A percentile compares a stretch with the other conserved stretches of the same genome.
phyloP scores from a whole-genome alignment of 148 eudicot genomes.

The Rhododendron molle region DNA sequence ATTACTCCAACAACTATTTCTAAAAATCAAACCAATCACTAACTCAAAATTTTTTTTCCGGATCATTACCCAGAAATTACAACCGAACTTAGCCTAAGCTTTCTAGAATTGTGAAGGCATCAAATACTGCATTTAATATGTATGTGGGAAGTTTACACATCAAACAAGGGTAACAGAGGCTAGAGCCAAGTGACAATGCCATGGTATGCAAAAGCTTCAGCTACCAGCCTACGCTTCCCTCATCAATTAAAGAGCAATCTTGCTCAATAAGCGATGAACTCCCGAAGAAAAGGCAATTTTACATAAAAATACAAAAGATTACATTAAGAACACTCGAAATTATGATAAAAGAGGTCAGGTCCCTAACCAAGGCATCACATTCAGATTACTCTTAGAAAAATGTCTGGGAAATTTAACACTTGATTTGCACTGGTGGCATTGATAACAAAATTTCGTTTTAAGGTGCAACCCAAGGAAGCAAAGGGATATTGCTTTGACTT shows the following conservation, averaged over 20 bases:
- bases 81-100: too few relatives aligned
- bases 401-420: not conserved
- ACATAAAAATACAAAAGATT: not conserved
- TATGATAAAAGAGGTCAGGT: not conserved
- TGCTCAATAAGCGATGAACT: not conserved
- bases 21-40: too few relatives aligned
- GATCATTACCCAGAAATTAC: too few relatives aligned
- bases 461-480: not conserved
- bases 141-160: not conserved
- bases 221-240: not conserved
- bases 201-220: not conserved
- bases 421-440: not conserved
- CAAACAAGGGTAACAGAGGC: not conserved
- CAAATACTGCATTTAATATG: not conserved
- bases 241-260: not conserved
- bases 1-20: too few relatives aligned
- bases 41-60: too few relatives aligned
- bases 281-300: not conserved
- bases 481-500: not conserved
- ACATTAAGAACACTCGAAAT: not conserved
- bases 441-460: not conserved
- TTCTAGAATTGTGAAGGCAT: not conserved
- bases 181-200: not conserved
- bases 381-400: not conserved
- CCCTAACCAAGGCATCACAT: not conserved